A percentile compares a stretch with the other conserved stretches of the same genome.
phyloP scores from a whole-genome alignment of 2,329 filamentous ascomycete species.

The Cladorrhinum sp. region DNA sequence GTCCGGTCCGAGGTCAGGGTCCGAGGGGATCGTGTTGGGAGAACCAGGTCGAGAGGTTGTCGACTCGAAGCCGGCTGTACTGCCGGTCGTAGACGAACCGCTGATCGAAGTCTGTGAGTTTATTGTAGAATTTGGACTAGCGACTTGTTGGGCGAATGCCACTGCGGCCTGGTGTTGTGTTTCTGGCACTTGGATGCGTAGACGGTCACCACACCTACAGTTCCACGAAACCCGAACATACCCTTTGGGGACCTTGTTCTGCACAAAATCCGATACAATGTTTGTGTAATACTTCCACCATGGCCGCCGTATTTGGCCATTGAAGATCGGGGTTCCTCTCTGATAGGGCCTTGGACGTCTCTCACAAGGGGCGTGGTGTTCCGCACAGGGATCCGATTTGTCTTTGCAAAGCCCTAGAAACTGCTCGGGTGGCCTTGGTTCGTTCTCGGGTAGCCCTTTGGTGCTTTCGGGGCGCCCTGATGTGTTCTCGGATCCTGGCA shows the following conservation, averaged over 20 bases:
- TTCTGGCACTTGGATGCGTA: slow-evolving; percentile 1
- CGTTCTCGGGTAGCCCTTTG: not conserved
- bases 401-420: not conserved
- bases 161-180: not conserved
- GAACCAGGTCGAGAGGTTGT: not conserved
- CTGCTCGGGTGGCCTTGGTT: not conserved
- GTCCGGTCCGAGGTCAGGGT: not conserved
- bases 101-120: not conserved
- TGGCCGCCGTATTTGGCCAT: not conserved
- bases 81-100: not conserved
- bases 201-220: slow-evolving; percentile 5
- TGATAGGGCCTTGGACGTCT: not conserved
- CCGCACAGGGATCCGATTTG: not conserved
- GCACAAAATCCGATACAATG: not conserved
- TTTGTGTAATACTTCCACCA: not conserved
- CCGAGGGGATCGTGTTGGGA: slow-evolving; percentile 5
- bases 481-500: no score
- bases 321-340: no score
- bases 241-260: not conserved
- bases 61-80: not conserved
- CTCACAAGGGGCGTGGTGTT: not conserved
- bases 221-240: slow-evolving; percentile 8
- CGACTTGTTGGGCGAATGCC: slow-evolving; percentile 5
- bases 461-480: no score
- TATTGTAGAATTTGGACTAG: slow-evolving; percentile 2